Evolutionary conservation across 225 moss, liverwort and hornwort species (phyloP).

Genomic region (Thuidium tamariscinum): DNA sequence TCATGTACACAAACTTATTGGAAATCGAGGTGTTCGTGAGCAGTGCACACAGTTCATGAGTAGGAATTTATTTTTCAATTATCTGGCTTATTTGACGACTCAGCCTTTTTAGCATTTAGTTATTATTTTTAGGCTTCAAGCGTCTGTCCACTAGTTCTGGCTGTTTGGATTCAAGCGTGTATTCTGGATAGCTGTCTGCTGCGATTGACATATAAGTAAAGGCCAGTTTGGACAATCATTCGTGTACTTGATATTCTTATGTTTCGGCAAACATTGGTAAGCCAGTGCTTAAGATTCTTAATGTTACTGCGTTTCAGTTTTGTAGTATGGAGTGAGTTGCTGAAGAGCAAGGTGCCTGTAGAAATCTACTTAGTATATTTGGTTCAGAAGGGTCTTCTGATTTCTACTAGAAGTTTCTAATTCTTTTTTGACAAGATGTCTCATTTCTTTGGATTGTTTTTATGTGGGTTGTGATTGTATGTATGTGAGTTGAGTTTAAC

Average conservation of each 20-base stretch:
- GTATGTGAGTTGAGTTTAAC: not conserved
- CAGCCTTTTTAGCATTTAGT: not conserved
- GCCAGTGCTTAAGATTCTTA: not conserved
- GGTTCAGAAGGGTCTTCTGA: not conserved
- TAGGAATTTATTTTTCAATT: not conserved
- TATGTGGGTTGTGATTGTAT: not conserved
- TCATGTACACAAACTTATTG: constrained; percentile 24
- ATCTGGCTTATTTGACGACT: not conserved
- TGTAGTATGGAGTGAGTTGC: not conserved
- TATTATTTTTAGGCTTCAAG: not conserved
- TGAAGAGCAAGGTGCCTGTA: not conserved
- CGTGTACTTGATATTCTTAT: not conserved
- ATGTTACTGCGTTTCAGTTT: not conserved
- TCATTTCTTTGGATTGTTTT: not conserved
- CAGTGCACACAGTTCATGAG: not conserved
- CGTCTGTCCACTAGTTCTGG: not conserved
- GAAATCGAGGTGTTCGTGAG: constrained; percentile 4
- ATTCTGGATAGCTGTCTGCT: not conserved
- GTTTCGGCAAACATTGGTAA: not conserved
- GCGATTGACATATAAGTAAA: not conserved
- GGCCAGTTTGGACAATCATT: not conserved
- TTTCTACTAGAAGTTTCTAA: not conserved
- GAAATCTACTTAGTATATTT: not conserved
- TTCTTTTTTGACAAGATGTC: not conserved
- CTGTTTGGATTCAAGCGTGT: not conserved